These are phyloP conservation scores for Triticum turgidum DNA, from an alignment of 176 grass and related monocot species.

Conservation along the genomic window DNA sequence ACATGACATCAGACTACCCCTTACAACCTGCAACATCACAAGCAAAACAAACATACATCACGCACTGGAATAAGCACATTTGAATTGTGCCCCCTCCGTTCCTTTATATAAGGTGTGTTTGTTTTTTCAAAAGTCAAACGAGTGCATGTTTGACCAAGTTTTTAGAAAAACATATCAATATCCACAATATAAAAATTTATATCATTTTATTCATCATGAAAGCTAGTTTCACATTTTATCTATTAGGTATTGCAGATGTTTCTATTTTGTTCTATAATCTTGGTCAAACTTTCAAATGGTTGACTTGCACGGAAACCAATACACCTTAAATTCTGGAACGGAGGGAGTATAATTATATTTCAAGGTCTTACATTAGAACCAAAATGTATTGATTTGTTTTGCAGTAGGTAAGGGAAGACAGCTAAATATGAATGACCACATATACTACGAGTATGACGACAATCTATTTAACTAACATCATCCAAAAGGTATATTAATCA, in stretches of 20 bases:
- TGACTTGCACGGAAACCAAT: too few species aligned
- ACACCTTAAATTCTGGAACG: too few species aligned
- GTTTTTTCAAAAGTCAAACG: too few species aligned
- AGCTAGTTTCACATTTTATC: too few species aligned
- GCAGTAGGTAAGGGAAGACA: not conserved
- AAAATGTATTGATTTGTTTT: slow-evolving; percentile 13
- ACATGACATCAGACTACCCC: slow-evolving; percentile 86
- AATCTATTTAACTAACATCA: not conserved
- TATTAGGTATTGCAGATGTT: too few species aligned
- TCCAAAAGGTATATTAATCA: not conserved
- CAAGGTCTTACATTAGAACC: not conserved
- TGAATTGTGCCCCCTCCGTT: not conserved
- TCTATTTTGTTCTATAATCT: too few species aligned
- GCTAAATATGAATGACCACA: not conserved
- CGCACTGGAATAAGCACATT: not conserved
- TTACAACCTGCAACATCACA: slow-evolving; percentile 68
- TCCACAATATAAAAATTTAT: too few species aligned
- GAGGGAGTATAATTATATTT: not conserved
- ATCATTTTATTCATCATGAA: too few species aligned
- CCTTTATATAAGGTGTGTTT: too few species aligned
- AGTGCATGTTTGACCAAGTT: too few species aligned
- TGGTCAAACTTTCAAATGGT: too few species aligned
- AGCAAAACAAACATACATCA: slow-evolving; percentile 12
- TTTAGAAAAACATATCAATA: too few species aligned
- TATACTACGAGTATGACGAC: not conserved